Base-by-base conservation (phyloP, 2,329 filamentous ascomycete genomes). In the Kalaharituber pfeilii region DNA sequence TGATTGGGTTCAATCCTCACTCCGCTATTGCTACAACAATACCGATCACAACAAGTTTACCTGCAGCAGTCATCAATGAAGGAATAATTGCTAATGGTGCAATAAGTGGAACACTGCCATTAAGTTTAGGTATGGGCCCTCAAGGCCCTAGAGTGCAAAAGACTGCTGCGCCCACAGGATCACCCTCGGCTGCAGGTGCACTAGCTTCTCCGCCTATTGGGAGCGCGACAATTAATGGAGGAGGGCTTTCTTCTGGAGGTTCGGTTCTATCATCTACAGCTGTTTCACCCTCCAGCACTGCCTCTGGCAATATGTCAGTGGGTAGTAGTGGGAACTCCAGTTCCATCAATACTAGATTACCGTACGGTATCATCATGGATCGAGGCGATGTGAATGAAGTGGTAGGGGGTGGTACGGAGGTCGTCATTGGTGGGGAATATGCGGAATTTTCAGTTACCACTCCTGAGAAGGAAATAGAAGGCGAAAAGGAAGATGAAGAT, bases 331-430 rank as follows among this genome's bases (percentile, higher is more conserved):
- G n/a, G n/a, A 22, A 20, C 18, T 5, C n/a, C 24, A 47, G 42
- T 22, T 47, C 42, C 42, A 47, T 47, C 15, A 25, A 20, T 13
- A 9, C 42, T 18, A 22, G 42, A 22, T 22, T 47, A 22, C 42
- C 42, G 18, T 47, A 47, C 25, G 42, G 42, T 20, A 47, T 47
- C n/a, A 47, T 47, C n/a, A 47, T 47, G 42, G 42, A 47, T 25
- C 42, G 15, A 20, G 22, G 42, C 13, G 42, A 47, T 47, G 42
- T 47, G 24, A 47, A 47, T 25, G 42, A 47, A 25, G 42, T 47
- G 18, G 42, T 47, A 13, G 42, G 42, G 13, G 42, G 42, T 3
- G 42, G 42, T 47, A 22, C 42, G 4, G 42, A 47, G 42, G 42
- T 47, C 13, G 22, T 47, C 24, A 15, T 47, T 2, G 42, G 42